Evolutionary conservation across 805 yeast genomes (phyloP), one percentile per base, ranked within the genome.

Genomic region (Ogataea nakhonphanomensis): DNA sequence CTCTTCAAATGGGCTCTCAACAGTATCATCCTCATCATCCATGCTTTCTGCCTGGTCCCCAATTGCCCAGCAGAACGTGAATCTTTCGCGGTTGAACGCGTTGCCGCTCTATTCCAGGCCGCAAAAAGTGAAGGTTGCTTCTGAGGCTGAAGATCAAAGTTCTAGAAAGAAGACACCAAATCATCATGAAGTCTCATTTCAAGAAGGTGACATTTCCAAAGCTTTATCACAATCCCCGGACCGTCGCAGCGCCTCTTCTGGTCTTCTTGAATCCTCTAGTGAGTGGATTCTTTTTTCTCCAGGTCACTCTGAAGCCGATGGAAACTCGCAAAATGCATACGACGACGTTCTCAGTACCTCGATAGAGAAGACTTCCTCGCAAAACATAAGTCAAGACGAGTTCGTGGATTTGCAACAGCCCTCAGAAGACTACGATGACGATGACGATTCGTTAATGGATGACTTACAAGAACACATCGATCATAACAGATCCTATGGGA

Each of bases 261-360:
- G 49, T 11, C 12, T 33, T 11, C 35, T 55, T 8, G 55, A 49
- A 24, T 51, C 59, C 9, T 42, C 48, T 10, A 49, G 56, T 20
- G 63, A 61, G 31, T 61, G 65, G 65, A 41, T 61, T 12, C 41
- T 61, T 11, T 61, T 61, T 34, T 55, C 64, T 7, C 62, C 65
- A 5, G 47, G 35, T 5, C 46, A 39, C 23, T 46, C 50, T 8
- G 43, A 41, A 32, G 31, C 41, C n/a, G 37, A 17, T 17, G 35
- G 31, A 41, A 35, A 11, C 41, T 35, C 39, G 43, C 36, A 8
- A 43, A 43, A 15, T 50, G 48, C 21, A 30, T 45, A 53, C 24
- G 59, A 50, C 25, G 63, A 58, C 39, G 52, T 57, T 10, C 35
- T 58, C 9, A 53, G 57, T 25, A 46, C 60, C 8, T 44, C 54